Conservation (phyloP, 805 yeast genomes). For the Kuraishia hungarica region DNA sequence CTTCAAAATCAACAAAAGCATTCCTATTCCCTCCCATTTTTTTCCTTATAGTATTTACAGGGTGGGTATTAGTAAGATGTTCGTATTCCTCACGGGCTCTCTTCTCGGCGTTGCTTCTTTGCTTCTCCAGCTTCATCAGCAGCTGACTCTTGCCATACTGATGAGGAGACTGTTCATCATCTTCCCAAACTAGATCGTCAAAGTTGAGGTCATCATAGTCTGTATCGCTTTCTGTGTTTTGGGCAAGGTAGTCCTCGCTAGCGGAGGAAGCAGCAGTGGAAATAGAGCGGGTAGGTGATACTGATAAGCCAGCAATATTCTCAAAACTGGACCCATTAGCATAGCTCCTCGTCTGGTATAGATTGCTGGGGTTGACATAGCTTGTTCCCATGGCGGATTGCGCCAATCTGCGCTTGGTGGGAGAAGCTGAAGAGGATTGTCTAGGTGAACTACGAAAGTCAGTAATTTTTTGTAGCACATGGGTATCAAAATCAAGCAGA, state of each 20-base stretch:
- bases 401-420: neutral
- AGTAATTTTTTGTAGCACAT: neutral
- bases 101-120: slow-evolving; percentile 4
- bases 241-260: neutral
- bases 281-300: neutral
- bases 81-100: slow-evolving; percentile 6
- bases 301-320: neutral
- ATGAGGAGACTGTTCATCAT: neutral
- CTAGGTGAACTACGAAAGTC: neutral
- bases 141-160: neutral
- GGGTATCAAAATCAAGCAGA: neutral
- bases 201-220: slow-evolving; percentile 5
- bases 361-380: neutral
- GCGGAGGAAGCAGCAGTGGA: neutral
- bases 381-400: neutral
- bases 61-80: slow-evolving; percentile 5
- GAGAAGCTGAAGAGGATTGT: neutral
- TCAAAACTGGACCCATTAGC: neutral
- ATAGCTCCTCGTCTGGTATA: neutral
- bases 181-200: slow-evolving; percentile 6
- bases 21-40: neutral
- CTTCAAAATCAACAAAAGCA: neutral
- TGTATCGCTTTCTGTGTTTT: slow-evolving; percentile 4
- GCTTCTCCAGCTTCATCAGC: slow-evolving; percentile 3
- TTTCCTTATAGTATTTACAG: neutral